Evolutionary conservation across 139 green algal genomes (phyloP).

Genomic region (Axilococcus clingmanii): DNA sequence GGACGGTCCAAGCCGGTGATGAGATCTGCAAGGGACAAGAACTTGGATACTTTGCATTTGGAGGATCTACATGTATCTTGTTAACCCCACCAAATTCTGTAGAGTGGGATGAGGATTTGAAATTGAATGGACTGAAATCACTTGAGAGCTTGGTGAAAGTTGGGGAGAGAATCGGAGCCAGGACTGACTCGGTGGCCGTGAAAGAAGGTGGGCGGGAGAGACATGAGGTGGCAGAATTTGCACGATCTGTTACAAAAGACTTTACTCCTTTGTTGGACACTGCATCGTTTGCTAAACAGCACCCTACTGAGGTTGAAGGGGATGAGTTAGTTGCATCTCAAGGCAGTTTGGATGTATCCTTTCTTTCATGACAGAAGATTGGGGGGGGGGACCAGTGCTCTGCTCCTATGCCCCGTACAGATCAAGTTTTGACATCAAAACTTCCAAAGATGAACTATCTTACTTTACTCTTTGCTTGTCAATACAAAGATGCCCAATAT

Average conservation of each 20-base stretch:
- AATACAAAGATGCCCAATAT: conserved; percentile 86
- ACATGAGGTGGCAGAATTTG: not conserved
- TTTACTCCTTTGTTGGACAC: too few species aligned
- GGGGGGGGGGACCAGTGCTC: too few species aligned
- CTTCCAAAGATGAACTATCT: too few species aligned
- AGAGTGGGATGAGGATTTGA: conserved; percentile 27
- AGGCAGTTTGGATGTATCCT: too few species aligned
- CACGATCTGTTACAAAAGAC: too few species aligned
- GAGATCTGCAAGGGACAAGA: conserved; percentile 25
- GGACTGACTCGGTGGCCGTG: not conserved
- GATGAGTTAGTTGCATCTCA: too few species aligned
- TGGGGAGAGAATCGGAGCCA: conserved; percentile 25
- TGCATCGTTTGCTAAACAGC: too few species aligned
- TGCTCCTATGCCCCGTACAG: too few species aligned
- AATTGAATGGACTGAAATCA: conserved; percentile 14
- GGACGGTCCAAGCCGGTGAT: conserved; percentile 15
- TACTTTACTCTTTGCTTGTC: conserved; percentile 80
- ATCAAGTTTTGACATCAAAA: too few species aligned
- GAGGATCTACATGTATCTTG: conserved; percentile 29
- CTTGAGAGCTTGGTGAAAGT: conserved; percentile 40
- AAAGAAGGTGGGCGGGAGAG: not conserved
- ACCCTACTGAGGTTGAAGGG: too few species aligned
- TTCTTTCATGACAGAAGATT: too few species aligned
- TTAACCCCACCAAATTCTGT: conserved; percentile 23
- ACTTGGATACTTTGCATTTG: conserved; percentile 49